A percentile compares a stretch with the other conserved stretches of the same genome.
Conservation (phyloP, 345 rosid species). For the Microcos paniculata region DNA sequence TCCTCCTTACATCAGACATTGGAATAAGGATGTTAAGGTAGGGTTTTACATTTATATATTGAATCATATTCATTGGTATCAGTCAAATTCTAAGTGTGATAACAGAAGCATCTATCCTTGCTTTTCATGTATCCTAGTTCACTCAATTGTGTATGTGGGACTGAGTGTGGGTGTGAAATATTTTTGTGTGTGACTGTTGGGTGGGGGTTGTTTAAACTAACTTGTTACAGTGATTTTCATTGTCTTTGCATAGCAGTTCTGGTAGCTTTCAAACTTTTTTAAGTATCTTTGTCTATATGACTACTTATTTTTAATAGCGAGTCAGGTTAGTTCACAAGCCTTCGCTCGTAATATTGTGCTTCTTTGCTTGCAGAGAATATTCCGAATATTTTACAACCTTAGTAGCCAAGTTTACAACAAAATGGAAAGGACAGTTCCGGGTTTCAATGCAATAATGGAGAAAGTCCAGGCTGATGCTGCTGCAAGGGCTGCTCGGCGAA, state of each 20-base stretch:
- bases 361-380: slow-evolving; percentile 40
- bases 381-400: slow-evolving; percentile 41
- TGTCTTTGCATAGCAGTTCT: background rate
- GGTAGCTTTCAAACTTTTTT: background rate
- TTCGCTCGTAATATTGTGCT: background rate
- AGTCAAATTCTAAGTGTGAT: background rate
- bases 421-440: slow-evolving; percentile 53
- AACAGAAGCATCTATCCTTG: background rate
- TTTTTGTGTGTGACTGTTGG: too few species aligned
- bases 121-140: background rate
- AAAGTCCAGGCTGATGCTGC: slow-evolving; percentile 45
- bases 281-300: background rate
- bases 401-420: slow-evolving; percentile 36
- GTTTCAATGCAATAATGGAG: slow-evolving; percentile 50
- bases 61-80: background rate
- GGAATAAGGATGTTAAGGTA: slow-evolving; percentile 69
- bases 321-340: background rate
- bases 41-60: background rate
- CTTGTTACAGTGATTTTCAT: background rate
- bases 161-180: background rate
- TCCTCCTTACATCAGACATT: slow-evolving; percentile 72
- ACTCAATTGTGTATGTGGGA: background rate
- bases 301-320: background rate
- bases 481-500: slow-evolving; percentile 32
- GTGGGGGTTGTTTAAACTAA: background rate